phyloP scores from a whole-genome alignment of 805 yeast species.

The Candida dajiaensis region DNA sequence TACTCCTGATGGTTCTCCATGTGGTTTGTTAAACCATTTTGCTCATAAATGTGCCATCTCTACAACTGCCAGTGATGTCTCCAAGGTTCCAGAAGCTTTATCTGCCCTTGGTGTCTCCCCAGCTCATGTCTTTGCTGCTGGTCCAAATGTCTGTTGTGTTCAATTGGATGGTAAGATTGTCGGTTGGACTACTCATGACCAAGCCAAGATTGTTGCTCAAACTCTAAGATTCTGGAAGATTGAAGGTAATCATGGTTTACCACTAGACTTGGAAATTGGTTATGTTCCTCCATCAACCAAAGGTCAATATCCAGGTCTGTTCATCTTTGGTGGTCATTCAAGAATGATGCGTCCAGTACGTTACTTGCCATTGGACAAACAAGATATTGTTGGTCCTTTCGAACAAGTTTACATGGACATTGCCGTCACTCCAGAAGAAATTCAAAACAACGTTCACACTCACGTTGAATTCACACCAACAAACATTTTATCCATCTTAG shows the following conservation, averaged over 20 bases:
- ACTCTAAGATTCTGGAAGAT: slow-evolving; percentile 92
- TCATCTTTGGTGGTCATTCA: slow-evolving; percentile 83
- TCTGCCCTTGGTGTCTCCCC: slow-evolving; percentile 76
- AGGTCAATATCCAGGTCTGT: slow-evolving; percentile 97
- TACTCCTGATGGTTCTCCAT: slow-evolving; percentile 99
- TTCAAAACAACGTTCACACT: slow-evolving; percentile 70
- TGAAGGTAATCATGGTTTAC: slow-evolving; percentile 70
- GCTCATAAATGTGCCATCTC: slow-evolving; percentile 91
- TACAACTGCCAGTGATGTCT: slow-evolving; percentile 68
- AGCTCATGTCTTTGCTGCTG: slow-evolving; percentile 75
- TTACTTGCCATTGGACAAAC: slow-evolving; percentile 77
- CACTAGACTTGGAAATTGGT: slow-evolving; percentile 86
- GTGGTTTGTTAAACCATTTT: slow-evolving; percentile 95
- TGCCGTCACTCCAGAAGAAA: slow-evolving; percentile 92
- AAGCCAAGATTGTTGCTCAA: slow-evolving; percentile 81
- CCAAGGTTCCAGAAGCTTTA: slow-evolving; percentile 60
- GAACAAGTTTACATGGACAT: slow-evolving; percentile 96
- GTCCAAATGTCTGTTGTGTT: slow-evolving; percentile 83
- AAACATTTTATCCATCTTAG: slow-evolving; percentile 87
- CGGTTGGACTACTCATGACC: slow-evolving; percentile 92
- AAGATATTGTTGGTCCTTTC: slow-evolving; percentile 92
- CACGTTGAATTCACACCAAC: slow-evolving; percentile 97
- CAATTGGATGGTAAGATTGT: slow-evolving; percentile 89
- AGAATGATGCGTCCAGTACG: slow-evolving; percentile 96
- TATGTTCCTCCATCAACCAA: slow-evolving; percentile 92